Evolutionary conservation across 768 basidiomycete genomes (phyloP), one percentile per base, ranked within the genome.

Genomic region (Leucocoprinus birnbaumii): DNA sequence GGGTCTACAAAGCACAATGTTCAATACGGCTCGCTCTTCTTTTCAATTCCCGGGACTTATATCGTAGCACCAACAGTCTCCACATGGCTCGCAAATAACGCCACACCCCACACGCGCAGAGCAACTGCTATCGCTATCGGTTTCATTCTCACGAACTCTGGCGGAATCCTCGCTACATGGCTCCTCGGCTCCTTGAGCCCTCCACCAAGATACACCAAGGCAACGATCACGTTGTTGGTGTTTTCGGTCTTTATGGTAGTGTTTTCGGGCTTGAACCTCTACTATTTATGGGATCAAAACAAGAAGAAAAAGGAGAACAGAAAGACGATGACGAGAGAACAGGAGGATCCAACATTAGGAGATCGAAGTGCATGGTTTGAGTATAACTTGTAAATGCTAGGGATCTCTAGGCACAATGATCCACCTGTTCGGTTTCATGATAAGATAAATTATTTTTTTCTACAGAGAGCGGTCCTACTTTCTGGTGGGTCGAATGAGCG

Each of bases 111-210:
- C 55, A 72, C 65, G 53, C 66, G 72, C 4, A 63, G 72, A 43
- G 72, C 72, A 7, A 69, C 69, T 0, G 70, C 68, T 57, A 65
- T 72, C 35, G 71, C 71, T 1, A 24, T 67, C 1, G 71, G 67
- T 9, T 72, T 72, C 45, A 63, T 72, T 37, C 70, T 68, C 0
- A 70, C 72, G 3, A 73, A 73, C 48, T 59, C 66, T 25, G 71
- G 83, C 10, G 83, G 82, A 1, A 84, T 86, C 44, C 76, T 85
- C 34, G 73, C 77, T 1, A 85, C 82, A 0, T 85, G 83, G 83
- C 73, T 84, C 9, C 64, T 84, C 27, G 83, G 82, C 11, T 61
- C 70, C 2, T 63, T 84, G 16, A 81, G 80, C 2, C 68, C 75
- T 1, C 68, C 77, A 2, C 83, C 83, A 6, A 58, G 69, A 14